Conservation (phyloP, 2,329 filamentous ascomycete genomes). For the Didymella sp. region DNA sequence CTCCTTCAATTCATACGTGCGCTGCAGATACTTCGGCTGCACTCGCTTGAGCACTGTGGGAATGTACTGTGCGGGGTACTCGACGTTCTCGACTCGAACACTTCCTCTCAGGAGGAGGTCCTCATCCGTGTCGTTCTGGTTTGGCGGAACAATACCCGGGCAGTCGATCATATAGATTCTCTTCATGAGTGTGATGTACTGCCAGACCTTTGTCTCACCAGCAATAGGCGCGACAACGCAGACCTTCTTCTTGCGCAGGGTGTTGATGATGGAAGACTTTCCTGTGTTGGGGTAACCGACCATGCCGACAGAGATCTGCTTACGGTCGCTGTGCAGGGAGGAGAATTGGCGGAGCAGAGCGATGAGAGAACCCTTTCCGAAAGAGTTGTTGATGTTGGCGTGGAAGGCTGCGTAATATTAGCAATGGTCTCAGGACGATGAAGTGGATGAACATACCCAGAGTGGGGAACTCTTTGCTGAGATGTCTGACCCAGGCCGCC, state of each 20-base stretch:
- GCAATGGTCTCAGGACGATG: background rate
- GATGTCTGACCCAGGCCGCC: conserved; percentile 89
- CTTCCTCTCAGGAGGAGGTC: conserved; percentile 91
- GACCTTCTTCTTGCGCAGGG: conserved; percentile 90
- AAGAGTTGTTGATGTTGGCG: conserved; percentile 92
- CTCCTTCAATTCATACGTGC: conserved; percentile 87
- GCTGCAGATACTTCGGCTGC: conserved; percentile 85
- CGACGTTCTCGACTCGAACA: conserved; percentile 92
- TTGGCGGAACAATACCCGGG: conserved; percentile 93
- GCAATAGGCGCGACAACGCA: conserved; percentile 93
- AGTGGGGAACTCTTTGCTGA: conserved; percentile 92
- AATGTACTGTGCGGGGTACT: conserved; percentile 96
- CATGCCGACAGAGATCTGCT: conserved; percentile 92
- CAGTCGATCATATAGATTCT: conserved; percentile 95
- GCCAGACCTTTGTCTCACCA: conserved; percentile 97
- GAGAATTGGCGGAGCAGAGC: conserved; percentile 92
- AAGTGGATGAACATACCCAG: conserved; percentile 54
- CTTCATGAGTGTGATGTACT: conserved; percentile 96
- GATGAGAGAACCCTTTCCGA: conserved; percentile 94
- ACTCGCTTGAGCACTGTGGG: conserved; percentile 79
- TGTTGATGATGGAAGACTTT: conserved; percentile 98
- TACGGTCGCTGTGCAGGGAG: conserved; percentile 83
- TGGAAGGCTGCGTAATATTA: conserved; percentile 72
- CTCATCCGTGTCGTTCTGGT: conserved; percentile 79
- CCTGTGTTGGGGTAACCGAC: conserved; percentile 93